Evolutionary conservation across 768 basidiomycete species (phyloP), one percentile per base, ranked within the genome.

Genomic region (Naganishia antarctica): DNA sequence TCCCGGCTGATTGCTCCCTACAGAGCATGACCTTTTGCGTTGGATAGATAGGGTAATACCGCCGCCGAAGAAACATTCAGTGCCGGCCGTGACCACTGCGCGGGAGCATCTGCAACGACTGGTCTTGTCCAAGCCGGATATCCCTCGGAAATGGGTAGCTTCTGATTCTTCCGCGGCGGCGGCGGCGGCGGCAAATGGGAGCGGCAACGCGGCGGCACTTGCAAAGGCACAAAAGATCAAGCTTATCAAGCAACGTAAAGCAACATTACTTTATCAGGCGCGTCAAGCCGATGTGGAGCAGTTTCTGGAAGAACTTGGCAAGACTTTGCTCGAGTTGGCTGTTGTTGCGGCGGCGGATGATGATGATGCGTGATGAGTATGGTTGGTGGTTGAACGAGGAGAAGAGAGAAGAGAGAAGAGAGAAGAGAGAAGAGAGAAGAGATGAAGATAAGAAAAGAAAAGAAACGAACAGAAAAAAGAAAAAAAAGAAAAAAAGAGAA

Each of bases 101-200:
- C 53, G 53, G 23, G 21, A 57, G 53, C 53, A 40, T 26, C 34
- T 57, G 15, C 53, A 57, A 6, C 53, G 40, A 34, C 26, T 57
- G 53, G 37, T 57, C 13, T 34, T 32, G n/a, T 57, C 53, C 53
- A 57, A 57, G 37, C 53, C 53, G 37, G 53, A 57, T 40, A 25
- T 57, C 11, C 53, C 53, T 37, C 53, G 11, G n/a, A 57, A 26
- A 57, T 16, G 21, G 11, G 11, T 37, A 3, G 34, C 9, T 23
- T 26, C 37, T 9, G 53, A 41, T 31, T 11, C 53, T 26, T 29
- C 50, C 50, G n/a, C n/a, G n/a, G n/a, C n/a, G n/a, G n/a, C n/a
- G n/a, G 53, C 23, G 7, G 13, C 12, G 23, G n/a, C 34, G 31
- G 26, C 34, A 13, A 13, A 34, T 21, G 53, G 32, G 21, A 57